Conservation (phyloP, 2,329 filamentous ascomycete genomes). For the Neofusicoccum sp. region DNA sequence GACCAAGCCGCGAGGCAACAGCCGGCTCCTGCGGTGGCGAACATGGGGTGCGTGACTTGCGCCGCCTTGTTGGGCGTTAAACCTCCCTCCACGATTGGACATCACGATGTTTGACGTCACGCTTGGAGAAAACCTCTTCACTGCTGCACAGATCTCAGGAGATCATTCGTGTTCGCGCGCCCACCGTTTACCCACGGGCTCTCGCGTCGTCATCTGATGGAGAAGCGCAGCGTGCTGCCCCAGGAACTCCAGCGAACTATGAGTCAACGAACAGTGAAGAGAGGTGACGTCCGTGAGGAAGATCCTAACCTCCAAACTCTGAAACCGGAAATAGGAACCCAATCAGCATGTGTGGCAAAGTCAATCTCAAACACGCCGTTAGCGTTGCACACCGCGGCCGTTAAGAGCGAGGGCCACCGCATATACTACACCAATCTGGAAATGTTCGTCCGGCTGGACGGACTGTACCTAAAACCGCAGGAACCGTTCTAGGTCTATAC, state of each 20-base stretch:
- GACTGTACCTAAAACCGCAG: background rate
- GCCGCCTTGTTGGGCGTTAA: conserved; percentile 1
- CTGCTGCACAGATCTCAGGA: background rate
- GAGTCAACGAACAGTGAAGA: background rate
- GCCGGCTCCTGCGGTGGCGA: conserved; percentile 5
- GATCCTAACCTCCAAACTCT: conserved; percentile 1
- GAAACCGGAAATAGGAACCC: conserved; percentile 9
- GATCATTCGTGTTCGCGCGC: background rate
- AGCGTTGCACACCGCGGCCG: conserved; percentile 6
- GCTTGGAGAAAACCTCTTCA: background rate
- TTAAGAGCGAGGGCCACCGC: background rate
- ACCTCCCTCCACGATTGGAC: conserved; percentile 4
- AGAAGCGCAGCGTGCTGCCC: background rate
- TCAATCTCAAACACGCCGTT: background rate
- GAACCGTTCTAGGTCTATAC: background rate
- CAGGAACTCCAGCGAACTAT: background rate
- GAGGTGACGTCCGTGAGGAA: conserved; percentile 2
- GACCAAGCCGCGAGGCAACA: background rate
- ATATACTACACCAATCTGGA: background rate
- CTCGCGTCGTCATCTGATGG: conserved; percentile 1
- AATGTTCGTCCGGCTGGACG: conserved; percentile 1
- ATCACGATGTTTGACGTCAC: conserved; percentile 12
- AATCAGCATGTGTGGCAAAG: conserved; percentile 2
- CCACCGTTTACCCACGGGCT: background rate
- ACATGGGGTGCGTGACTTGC: conserved; percentile 3